phyloP scores from a whole-genome alignment of 306 rosid genomes.

The Senna siamea region DNA sequence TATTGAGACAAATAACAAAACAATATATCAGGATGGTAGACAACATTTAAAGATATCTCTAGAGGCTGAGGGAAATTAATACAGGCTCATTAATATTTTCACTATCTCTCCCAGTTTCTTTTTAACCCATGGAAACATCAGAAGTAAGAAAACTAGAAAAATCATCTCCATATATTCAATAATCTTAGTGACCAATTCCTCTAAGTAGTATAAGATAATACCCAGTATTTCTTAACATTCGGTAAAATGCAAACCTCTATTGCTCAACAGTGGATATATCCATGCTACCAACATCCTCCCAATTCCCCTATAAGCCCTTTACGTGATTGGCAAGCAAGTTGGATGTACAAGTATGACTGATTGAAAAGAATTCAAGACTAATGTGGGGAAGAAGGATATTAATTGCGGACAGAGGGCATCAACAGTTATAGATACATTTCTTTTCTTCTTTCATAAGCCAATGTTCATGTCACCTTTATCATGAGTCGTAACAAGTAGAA shows the following conservation, averaged over 20 bases:
- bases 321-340: not conserved
- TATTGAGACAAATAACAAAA: not conserved
- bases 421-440: too few relatives aligned
- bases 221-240: not conserved
- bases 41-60: not conserved
- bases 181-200: too few relatives aligned
- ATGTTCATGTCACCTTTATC: not conserved
- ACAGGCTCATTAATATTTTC: not conserved
- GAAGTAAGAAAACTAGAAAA: not conserved
- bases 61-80: not conserved
- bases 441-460: not conserved
- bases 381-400: not conserved
- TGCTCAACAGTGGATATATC: not conserved
- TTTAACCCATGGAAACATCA: not conserved
- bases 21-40: not conserved
- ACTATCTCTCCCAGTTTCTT: not conserved
- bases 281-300: not conserved
- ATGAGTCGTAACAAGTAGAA: not conserved
- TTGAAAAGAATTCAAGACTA: constrained; percentile 7
- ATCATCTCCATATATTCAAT: not conserved
- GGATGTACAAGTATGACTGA: not conserved
- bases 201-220: not conserved
- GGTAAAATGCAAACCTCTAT: not conserved
- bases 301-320: not conserved
- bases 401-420: constrained; percentile 2